Conservation (phyloP, 164 flowering plant genomes). For the Buxus sempervirens region DNA sequence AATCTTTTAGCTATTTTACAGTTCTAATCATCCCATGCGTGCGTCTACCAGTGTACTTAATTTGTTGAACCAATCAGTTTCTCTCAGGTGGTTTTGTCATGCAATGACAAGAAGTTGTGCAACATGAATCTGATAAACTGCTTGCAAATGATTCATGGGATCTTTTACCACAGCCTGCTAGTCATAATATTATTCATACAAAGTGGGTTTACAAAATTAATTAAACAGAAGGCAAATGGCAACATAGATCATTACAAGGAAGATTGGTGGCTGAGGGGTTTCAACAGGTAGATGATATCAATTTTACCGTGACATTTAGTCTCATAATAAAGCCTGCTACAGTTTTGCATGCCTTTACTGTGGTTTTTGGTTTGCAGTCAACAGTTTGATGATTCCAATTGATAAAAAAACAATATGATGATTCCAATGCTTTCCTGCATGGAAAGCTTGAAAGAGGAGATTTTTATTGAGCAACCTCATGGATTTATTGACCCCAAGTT, state of each 20-base stretch:
- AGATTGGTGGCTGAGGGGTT: background rate
- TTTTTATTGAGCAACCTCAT: background rate
- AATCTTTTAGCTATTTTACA: background rate
- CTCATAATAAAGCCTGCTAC: background rate
- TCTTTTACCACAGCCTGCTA: background rate
- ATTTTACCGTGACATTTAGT: too few relatives aligned
- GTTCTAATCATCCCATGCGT: background rate
- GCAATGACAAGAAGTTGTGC: background rate
- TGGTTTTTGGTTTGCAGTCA: background rate
- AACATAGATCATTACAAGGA: too few relatives aligned
- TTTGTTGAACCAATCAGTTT: background rate
- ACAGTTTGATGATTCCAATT: too few relatives aligned
- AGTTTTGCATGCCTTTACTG: background rate
- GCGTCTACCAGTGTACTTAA: background rate
- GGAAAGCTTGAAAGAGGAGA: slow-evolving; percentile 1
- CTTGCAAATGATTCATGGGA: background rate
- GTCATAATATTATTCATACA: background rate
- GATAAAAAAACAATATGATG: background rate
- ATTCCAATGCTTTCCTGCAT: slow-evolving; percentile 5
- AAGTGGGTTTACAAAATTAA: slow-evolving; percentile 3
- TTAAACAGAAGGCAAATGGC: background rate
- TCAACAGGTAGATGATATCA: background rate
- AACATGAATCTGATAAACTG: background rate
- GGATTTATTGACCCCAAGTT: background rate
- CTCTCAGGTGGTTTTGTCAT: slow-evolving; percentile 1